phyloP scores from a whole-genome alignment of 2,329 filamentous ascomycete species.

The Penicillium sclerotiorum region DNA sequence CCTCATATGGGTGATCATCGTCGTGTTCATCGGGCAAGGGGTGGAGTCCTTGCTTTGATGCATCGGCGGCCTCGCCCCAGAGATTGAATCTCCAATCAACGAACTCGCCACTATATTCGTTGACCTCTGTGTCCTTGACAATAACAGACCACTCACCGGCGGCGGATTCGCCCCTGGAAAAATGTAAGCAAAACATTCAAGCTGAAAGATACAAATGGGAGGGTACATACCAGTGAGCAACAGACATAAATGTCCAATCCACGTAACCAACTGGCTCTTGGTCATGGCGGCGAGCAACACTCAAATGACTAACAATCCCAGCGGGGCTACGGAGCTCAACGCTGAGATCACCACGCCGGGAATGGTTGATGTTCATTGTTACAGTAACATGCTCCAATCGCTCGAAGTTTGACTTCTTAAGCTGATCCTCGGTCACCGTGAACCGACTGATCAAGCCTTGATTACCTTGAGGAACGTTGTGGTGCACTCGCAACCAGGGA shows the following conservation, averaged over 20 bases:
- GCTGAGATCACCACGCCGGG: constrained; percentile 83
- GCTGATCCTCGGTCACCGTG: constrained; percentile 77
- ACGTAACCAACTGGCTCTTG: constrained; percentile 69
- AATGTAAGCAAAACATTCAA: constrained; percentile 35
- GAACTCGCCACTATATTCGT: constrained; percentile 76
- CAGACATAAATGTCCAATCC: constrained; percentile 99
- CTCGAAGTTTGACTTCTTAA: constrained; percentile 79
- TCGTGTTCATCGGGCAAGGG: constrained; percentile 83
- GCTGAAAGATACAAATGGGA: neutral
- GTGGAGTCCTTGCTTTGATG: constrained; percentile 69
- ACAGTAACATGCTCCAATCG: constrained; percentile 92
- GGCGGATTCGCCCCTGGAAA: constrained; percentile 77
- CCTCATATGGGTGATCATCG: constrained; percentile 76
- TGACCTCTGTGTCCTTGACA: constrained; percentile 80
- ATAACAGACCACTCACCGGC: constrained; percentile 89
- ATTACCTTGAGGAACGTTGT: constrained; percentile 81
- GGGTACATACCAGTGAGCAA: constrained; percentile 79
- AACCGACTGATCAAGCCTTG: constrained; percentile 78
- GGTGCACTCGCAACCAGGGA: constrained; percentile 88
- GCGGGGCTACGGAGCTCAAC: constrained; percentile 86
- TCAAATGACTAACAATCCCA: constrained; percentile 80
- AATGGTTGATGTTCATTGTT: constrained; percentile 94
- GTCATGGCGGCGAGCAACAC: constrained; percentile 73
- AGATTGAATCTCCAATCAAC: constrained; percentile 91
- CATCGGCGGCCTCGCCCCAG: constrained; percentile 87